Percentiles rank a stretch among this genome's conserved stretches.
Conservation (phyloP, 139 green algal species). For the Trebouxia sp. region DNA sequence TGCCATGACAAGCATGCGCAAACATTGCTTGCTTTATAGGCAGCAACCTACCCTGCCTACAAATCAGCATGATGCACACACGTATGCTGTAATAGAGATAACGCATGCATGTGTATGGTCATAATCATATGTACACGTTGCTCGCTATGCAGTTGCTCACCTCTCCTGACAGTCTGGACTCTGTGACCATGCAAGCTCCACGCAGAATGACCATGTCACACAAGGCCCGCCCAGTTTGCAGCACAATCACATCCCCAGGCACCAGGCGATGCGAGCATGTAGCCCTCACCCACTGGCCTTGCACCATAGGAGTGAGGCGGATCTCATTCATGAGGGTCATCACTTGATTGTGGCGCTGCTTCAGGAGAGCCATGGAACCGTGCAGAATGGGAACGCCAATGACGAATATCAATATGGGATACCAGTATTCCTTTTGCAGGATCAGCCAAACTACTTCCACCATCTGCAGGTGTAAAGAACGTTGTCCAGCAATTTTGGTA, state of each 20-base stretch:
- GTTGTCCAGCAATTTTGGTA: too few species aligned
- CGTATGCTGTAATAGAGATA: too few species aligned
- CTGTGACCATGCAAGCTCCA: slow-evolving; percentile 3
- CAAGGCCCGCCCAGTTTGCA: not conserved
- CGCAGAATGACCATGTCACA: slow-evolving; percentile 4
- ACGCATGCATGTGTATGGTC: too few species aligned
- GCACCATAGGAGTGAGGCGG: not conserved
- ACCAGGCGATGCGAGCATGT: not conserved
- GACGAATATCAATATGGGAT: not conserved
- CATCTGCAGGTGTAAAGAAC: too few species aligned
- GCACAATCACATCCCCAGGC: slow-evolving; percentile 14
- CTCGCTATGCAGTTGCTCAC: too few species aligned
- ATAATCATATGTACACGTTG: too few species aligned
- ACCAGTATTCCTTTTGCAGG: not conserved
- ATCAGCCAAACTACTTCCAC: too few species aligned
- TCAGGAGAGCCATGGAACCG: not conserved
- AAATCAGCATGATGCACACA: too few species aligned
- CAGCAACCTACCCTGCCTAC: too few species aligned
- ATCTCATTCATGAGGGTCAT: slow-evolving; percentile 13
- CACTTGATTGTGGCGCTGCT: not conserved
- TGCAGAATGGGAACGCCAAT: not conserved
- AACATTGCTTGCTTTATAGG: too few species aligned
- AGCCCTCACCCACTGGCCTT: not conserved
- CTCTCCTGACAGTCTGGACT: not conserved
- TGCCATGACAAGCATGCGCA: too few species aligned